Percentiles rank a stretch among this genome's conserved stretches.
Evolutionary conservation across 495 filamentous ascomycete species (phyloP).

Genomic region (Neurospora hispaniola): DNA sequence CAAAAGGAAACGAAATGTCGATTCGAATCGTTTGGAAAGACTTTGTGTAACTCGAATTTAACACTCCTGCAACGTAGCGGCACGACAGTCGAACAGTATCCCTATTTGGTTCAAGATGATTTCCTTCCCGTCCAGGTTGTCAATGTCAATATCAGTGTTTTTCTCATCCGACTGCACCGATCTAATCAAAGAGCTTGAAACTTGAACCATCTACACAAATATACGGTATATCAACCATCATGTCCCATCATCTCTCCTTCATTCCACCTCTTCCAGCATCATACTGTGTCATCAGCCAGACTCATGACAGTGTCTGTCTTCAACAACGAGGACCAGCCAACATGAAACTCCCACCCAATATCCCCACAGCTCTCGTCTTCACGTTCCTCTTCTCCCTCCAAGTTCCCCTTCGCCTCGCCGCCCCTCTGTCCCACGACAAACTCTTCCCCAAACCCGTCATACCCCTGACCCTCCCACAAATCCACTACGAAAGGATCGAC

Average conservation of each 20-base stretch:
- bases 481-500: not conserved
- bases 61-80: not conserved
- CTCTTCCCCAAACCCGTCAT: not conserved
- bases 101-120: not conserved
- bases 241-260: not conserved
- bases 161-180: not conserved
- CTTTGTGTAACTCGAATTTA: not conserved
- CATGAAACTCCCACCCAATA: not conserved
- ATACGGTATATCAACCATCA: not conserved
- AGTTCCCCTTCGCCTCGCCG: not conserved
- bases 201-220: not conserved
- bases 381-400: not conserved
- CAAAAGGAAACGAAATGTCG: not conserved
- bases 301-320: not conserved
- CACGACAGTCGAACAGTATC: not conserved
- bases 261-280: not conserved
- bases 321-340: not conserved
- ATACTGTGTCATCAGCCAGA: not conserved
- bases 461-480: not conserved
- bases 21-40: not conserved
- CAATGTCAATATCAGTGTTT: not conserved
- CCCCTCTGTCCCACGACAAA: not conserved
- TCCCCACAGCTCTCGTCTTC: not conserved
- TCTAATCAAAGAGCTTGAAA: not conserved
- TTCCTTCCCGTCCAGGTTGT: not conserved